phyloP scores from a whole-genome alignment of 1,284 basidiomycete genomes.

The Puccinia coronata region DNA sequence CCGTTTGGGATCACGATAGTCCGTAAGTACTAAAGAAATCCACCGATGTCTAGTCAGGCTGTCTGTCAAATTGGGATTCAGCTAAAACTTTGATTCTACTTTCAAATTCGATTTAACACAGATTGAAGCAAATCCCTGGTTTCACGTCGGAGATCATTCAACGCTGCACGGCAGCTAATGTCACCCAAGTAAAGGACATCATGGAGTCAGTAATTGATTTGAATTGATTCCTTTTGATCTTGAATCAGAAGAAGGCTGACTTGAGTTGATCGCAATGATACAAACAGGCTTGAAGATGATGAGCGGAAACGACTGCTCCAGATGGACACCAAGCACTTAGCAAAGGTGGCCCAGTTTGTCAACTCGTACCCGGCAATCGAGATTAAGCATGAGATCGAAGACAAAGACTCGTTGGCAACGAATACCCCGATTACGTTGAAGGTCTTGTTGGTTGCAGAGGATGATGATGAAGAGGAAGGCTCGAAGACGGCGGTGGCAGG shows the following conservation, averaged over 20 bases:
- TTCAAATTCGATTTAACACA: slow-evolving; percentile 5
- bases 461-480: slow-evolving; percentile 73
- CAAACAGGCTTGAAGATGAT: slow-evolving; percentile 75
- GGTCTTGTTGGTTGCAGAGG: slow-evolving; percentile 79
- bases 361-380: slow-evolving; percentile 93
- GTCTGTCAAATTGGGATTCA: slow-evolving; percentile 62
- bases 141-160: slow-evolving; percentile 64
- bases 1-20: slow-evolving; percentile 84
- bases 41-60: slow-evolving; percentile 58
- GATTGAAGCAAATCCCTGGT: slow-evolving; percentile 49
- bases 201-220: slow-evolving; percentile 67
- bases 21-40: slow-evolving; percentile 50
- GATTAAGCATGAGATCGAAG: slow-evolving; percentile 74
- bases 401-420: slow-evolving; percentile 77
- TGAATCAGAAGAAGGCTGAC: background rate
- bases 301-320: slow-evolving; percentile 76
- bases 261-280: background rate
- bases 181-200: slow-evolving; percentile 88
- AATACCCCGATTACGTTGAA: slow-evolving; percentile 78
- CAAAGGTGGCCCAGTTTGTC: slow-evolving; percentile 84
- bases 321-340: slow-evolving; percentile 82
- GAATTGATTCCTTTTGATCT: background rate
- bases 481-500: slow-evolving; percentile 62
- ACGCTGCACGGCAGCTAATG: slow-evolving; percentile 75
- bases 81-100: slow-evolving; percentile 72